phyloP scores from a whole-genome alignment of 2,329 filamentous ascomycete species.

The Pyricularia grisea region DNA sequence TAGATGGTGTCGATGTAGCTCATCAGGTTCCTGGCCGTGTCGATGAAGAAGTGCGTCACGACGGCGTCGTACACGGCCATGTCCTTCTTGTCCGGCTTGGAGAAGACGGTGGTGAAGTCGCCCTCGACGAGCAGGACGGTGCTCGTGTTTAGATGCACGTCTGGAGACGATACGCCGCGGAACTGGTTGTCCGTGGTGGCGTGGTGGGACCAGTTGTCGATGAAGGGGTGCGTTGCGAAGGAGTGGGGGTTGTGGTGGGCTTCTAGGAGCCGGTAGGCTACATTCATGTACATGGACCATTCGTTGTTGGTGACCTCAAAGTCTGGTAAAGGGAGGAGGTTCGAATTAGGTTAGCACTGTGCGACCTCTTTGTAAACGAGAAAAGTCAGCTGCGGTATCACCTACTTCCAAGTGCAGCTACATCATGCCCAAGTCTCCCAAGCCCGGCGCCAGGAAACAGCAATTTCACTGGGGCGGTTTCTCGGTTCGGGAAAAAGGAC shows the following conservation, averaged over 20 bases:
- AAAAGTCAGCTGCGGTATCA: conserved; percentile 8
- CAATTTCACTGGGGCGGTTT: conserved; percentile 20
- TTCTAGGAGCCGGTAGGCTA: conserved; percentile 40
- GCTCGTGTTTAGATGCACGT: conserved; percentile 22
- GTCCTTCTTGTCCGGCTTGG: conserved; percentile 5
- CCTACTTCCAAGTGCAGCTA: conserved; percentile 24
- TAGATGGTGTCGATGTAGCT: conserved; percentile 45
- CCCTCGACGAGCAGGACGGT: conserved; percentile 41
- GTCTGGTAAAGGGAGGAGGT: not conserved
- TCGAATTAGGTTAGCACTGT: not conserved
- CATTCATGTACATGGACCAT: conserved; percentile 49
- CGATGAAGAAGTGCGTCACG: conserved; percentile 51
- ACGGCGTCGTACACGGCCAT: conserved; percentile 33
- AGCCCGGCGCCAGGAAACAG: conserved; percentile 44
- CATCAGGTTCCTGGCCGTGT: conserved; percentile 47
- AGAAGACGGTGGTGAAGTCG: conserved; percentile 40
- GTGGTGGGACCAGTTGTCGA: conserved; percentile 49
- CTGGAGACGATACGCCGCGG: conserved; percentile 35
- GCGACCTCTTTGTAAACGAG: not conserved
- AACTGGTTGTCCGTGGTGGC: conserved; percentile 35
- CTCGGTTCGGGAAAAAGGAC: conserved; percentile 18
- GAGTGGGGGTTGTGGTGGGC: conserved; percentile 11
- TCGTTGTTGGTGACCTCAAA: conserved; percentile 47
- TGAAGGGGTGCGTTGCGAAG: conserved; percentile 36
- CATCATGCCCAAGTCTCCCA: conserved; percentile 41